A percentile compares a stretch with the other conserved stretches of the same genome.
These are phyloP conservation scores for Chalaropsis ovoidea DNA, from an alignment of 2,329 filamentous ascomycete genomes.

Conservation along the genomic window DNA sequence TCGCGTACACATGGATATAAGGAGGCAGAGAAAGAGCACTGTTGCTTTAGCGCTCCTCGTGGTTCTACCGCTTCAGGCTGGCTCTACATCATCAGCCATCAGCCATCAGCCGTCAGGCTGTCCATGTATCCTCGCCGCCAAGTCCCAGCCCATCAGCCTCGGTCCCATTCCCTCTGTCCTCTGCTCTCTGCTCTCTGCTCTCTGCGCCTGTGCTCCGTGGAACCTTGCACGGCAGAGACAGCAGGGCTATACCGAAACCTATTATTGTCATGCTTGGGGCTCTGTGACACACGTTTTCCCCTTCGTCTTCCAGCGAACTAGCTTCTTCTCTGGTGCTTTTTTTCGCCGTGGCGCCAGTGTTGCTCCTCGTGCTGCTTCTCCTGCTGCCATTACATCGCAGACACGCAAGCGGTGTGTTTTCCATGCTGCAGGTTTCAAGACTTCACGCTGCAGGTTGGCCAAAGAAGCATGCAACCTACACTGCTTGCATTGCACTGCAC, in stretches of 20 bases:
- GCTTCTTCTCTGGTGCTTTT: background rate
- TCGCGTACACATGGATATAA: background rate
- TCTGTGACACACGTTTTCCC: background rate
- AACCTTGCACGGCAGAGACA: constrained; percentile 7
- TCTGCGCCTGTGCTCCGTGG: background rate
- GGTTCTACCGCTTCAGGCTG: background rate
- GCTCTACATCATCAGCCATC: background rate
- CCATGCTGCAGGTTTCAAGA: background rate
- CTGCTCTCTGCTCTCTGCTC: background rate
- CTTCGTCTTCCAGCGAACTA: background rate
- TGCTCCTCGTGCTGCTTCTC: background rate
- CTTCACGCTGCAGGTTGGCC: background rate
- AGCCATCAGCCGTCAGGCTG: background rate
- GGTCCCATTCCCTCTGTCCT: background rate
- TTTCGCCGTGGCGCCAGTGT: background rate
- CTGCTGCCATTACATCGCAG: background rate
- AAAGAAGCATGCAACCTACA: background rate
- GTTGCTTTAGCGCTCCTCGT: background rate
- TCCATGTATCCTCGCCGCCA: constrained; percentile 4
- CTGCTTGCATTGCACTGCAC: background rate
- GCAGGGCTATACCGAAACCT: constrained; percentile 15
- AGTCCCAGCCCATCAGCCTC: background rate
- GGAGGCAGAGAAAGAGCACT: background rate
- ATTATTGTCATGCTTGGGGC: background rate
- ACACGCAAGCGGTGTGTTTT: background rate